These are phyloP conservation scores for Hanseniaspora osmophila DNA, from an alignment of 805 yeast genomes.

Conservation along the genomic window DNA sequence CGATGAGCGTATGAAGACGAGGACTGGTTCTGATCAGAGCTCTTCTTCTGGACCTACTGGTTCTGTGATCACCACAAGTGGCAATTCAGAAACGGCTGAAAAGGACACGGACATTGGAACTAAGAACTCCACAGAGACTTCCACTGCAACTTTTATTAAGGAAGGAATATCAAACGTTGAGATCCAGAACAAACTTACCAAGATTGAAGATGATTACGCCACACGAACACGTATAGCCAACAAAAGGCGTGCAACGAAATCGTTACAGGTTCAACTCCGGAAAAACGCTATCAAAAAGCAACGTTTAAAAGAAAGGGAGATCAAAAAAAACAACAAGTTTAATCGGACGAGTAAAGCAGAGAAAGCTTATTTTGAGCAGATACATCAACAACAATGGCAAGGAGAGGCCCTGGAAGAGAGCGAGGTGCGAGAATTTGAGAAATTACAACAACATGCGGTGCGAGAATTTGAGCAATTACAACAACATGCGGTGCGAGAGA, in stretches of 20 bases:
- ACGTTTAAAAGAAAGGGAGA: conserved; percentile 12
- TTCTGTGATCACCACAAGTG: too few species aligned
- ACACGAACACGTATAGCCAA: conserved; percentile 13
- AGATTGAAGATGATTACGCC: conserved; percentile 12
- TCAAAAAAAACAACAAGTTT: conserved; percentile 17
- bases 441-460: neutral
- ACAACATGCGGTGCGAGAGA: too few species aligned
- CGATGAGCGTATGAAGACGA: too few species aligned
- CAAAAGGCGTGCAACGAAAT: conserved; percentile 13
- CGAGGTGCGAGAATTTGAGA: conserved; percentile 7
- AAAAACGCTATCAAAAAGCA: conserved; percentile 18
- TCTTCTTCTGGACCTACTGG: too few species aligned
- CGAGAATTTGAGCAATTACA: too few species aligned
- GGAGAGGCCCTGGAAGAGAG: conserved; percentile 2
- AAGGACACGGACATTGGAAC: too few species aligned
- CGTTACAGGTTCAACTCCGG: conserved; percentile 19
- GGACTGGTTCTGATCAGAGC: too few species aligned
- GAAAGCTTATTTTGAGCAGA: conserved; percentile 9
- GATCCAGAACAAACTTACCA: conserved; percentile 7
- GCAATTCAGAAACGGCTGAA: too few species aligned
- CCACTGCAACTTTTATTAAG: conserved; percentile 10
- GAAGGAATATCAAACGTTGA: conserved; percentile 19
- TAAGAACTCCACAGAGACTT: too few species aligned
- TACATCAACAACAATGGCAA: neutral
- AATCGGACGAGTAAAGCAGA: conserved; percentile 17